Conservation (phyloP, 345 rosid species). For the Kernera saxatilis region DNA sequence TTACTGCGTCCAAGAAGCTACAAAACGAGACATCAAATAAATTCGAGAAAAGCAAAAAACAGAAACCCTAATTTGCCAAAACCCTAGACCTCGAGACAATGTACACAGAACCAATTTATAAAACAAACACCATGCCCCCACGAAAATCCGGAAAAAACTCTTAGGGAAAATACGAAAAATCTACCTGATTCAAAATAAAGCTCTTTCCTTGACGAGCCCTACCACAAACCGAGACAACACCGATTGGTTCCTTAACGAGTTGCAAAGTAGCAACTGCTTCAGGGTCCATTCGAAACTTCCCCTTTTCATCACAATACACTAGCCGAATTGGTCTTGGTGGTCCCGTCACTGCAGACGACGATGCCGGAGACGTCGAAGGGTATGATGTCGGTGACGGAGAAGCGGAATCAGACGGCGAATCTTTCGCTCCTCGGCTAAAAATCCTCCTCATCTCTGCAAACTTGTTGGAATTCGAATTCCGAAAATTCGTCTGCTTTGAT, state of each 20-base stretch:
- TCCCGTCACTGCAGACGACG: slow-evolving; percentile 62
- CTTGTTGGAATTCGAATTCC: neutral
- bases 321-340: slow-evolving; percentile 92
- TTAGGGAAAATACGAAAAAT: neutral
- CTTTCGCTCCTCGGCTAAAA: slow-evolving; percentile 40
- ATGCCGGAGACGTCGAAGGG: slow-evolving; percentile 34
- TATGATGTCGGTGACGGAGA: slow-evolving; percentile 33
- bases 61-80: slow-evolving; percentile 11
- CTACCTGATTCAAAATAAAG: slow-evolving; percentile 88
- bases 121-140: neutral
- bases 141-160: neutral
- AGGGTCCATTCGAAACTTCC: slow-evolving; percentile 97
- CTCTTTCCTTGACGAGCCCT: slow-evolving; percentile 99
- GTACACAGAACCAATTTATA: neutral
- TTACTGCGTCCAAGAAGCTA: slow-evolving; percentile 98
- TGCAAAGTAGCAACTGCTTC: slow-evolving; percentile 93
- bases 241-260: slow-evolving; percentile 94
- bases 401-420: slow-evolving; percentile 28
- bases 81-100: slow-evolving; percentile 22
- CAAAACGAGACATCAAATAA: neutral
- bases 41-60: neutral
- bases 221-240: slow-evolving; percentile 96
- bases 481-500: neutral
- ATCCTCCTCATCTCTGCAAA: slow-evolving; percentile 36
- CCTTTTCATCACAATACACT: slow-evolving; percentile 86